Base-by-base conservation (phyloP, 768 basidiomycete genomes). In the Panus rudis region DNA sequence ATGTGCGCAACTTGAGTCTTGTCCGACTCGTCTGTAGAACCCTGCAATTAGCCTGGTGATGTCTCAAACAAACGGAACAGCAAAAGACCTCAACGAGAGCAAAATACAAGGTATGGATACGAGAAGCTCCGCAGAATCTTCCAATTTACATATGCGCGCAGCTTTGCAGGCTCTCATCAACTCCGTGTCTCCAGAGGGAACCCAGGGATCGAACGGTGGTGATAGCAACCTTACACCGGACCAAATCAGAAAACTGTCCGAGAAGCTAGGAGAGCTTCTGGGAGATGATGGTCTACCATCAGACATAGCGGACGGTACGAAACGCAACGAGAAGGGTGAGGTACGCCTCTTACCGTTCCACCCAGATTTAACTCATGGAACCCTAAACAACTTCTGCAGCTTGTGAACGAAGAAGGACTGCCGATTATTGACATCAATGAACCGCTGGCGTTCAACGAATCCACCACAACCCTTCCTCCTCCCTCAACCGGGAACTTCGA, bases 361-460 rank as follows among this genome's bases (percentile, higher is more conserved):
- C 37, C 28, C 17, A 16, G 33, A 16, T 20, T 35, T 35, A 35
- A 8, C 6, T 35, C 33, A 30, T 35, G 32, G 34, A 27, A n/a
- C 20, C 10, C 55, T 50, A 52, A 41, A 17, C 23, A 27, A 48
- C 10, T 21, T 33, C 20, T 53, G 6, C 47, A 88, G 85, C 67
- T 81, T 41, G 52, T 82, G 30, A 84, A 84, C 53, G 84, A 87
- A 53, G 85, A 90, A 37, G 85, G 84, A 3, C 72, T 85, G 28
- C 86, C 86, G 10, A 81, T 90, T 48, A 69, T 88, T 47, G 87
- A 90, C 27, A 81, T 90, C 44, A 73, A 71, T 23, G 87, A 90
- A 54, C 78, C 77, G 31, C 53, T 72, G 4, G 39, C 61, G 13
- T 55, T 52, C 2, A 35, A 37, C n/a, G 35, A 51, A 17, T 62